Conservation (phyloP, 176 grass and related monocot genomes). For the Aegilops speltoides region DNA sequence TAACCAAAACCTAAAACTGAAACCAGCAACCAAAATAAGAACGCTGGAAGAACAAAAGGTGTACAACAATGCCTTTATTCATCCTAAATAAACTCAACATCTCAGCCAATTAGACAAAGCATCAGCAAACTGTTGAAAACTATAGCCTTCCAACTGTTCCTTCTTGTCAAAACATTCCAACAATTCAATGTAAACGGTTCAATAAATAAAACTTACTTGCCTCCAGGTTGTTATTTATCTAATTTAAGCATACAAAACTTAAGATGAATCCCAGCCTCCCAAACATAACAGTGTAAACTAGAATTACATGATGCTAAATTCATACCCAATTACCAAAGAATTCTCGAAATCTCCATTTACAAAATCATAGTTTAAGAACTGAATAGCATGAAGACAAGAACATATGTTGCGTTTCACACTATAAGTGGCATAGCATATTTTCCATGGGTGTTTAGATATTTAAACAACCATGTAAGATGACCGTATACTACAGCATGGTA, state of each 20-base stretch:
- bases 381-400: constrained; percentile 25
- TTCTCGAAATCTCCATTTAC: background rate
- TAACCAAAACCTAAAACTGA: background rate
- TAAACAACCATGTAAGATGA: constrained; percentile 8
- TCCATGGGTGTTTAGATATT: constrained; percentile 2
- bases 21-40: background rate
- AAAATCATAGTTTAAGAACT: constrained; percentile 10
- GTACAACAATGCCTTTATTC: background rate
- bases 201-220: background rate
- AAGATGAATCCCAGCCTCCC: constrained; percentile 1
- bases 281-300: background rate
- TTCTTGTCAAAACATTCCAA: background rate
- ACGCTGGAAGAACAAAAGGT: background rate
- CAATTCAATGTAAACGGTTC: background rate
- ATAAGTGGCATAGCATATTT: constrained; percentile 20
- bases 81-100: constrained; percentile 1
- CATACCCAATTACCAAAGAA: constrained; percentile 9
- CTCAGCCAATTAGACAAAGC: background rate
- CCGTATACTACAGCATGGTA: background rate
- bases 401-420: background rate
- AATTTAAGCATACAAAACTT: constrained; percentile 3
- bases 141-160: constrained; percentile 10
- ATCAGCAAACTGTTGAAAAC: background rate
- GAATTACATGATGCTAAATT: background rate
- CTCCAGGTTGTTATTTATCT: background rate